Base-by-base conservation (phyloP, 108 stramenopile species). In the Cyclotella kingstonii region DNA sequence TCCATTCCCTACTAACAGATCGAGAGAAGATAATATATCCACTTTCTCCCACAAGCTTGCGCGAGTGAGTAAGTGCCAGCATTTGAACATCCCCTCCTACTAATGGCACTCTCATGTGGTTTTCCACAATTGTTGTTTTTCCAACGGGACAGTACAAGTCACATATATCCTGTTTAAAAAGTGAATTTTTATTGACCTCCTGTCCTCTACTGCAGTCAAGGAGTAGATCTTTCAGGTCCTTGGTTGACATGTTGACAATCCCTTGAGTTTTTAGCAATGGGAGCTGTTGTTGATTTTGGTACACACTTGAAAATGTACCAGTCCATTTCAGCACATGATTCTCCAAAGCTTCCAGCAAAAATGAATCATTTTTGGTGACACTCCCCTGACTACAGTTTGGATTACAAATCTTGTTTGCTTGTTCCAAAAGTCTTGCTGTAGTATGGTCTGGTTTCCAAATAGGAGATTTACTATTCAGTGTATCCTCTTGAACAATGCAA, bases 281-380 rank as follows among this genome's bases (percentile, higher is more conserved):
- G 2, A 39, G 25, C 2, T 40, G 26, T 22, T 43, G 46, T 10
- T 45, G 33, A 38, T 43, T 25, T 17, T 50, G 34, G 15, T 50
- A 12, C 2, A 40, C 36, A 36, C 11, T 36, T 7, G 36, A 36
- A 23, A 17, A 27, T 15, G 45, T 23, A 5, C 57, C 38, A 26
- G 72, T 73, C 72, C 72, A 73, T 52, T 65, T 59, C 28, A 73
- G 63, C 27, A 65, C 72, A 17, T 58, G 34, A 3, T 36, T 59
- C 29, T 58, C 50, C 12, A 73, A 58, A 9, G n/a, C n/a, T n/a
- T n/a, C n/a, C n/a, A n/a, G n/a, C n/a, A n/a, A n/a, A 50, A 23
- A 17, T 54, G 63, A 39, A 31, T 41, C 43, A 51, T 50, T 22
- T 49, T 47, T 0, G 46, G 54, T 31, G 28, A 28, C 12, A n/a